phyloP scores from a whole-genome alignment of 2,329 filamentous ascomycete species.

The Pseudocercospora musae region DNA sequence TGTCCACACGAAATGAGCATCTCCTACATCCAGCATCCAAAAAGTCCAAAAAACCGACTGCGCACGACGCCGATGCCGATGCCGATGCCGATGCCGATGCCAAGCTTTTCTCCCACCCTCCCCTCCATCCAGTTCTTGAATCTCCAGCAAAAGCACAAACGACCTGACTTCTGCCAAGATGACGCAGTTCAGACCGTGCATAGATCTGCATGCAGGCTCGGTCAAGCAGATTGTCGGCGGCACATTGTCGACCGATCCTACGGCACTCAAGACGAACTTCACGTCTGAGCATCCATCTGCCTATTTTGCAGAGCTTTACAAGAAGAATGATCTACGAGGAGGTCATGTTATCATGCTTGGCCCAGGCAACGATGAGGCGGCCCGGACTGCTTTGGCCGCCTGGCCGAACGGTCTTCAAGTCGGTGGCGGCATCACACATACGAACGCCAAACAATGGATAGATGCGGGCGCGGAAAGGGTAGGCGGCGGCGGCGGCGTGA shows the following conservation, averaged over 20 bases:
- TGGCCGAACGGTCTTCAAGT: constrained; percentile 85
- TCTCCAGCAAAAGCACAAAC: neutral
- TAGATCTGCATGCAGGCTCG: constrained; percentile 93
- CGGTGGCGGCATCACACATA: constrained; percentile 86
- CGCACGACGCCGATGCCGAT: too few species aligned
- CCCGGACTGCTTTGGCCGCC: constrained; percentile 68
- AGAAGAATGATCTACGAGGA: constrained; percentile 67
- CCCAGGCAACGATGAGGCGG: constrained; percentile 77
- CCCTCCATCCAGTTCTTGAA: neutral
- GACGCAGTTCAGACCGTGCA: constrained; percentile 94
- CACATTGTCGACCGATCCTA: constrained; percentile 61
- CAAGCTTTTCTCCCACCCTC: constrained; percentile 5
- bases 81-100: too few species aligned
- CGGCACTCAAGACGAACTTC: constrained; percentile 78
- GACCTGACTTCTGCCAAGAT: constrained; percentile 47
- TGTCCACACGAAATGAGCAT: constrained; percentile 23
- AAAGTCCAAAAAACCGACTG: neutral
- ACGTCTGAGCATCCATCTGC: constrained; percentile 78
- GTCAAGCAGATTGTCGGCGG: constrained; percentile 99
- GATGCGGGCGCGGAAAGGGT: constrained; percentile 87
- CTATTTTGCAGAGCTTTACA: constrained; percentile 80
- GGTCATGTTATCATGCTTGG: constrained; percentile 97
- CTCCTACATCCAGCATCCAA: constrained; percentile 2
- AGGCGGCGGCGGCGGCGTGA: too few species aligned
- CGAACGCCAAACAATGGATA: constrained; percentile 83